Base-by-base conservation (phyloP, 1,139 yeast genomes). In the Zygosaccharomyces pseudobailii region DNA sequence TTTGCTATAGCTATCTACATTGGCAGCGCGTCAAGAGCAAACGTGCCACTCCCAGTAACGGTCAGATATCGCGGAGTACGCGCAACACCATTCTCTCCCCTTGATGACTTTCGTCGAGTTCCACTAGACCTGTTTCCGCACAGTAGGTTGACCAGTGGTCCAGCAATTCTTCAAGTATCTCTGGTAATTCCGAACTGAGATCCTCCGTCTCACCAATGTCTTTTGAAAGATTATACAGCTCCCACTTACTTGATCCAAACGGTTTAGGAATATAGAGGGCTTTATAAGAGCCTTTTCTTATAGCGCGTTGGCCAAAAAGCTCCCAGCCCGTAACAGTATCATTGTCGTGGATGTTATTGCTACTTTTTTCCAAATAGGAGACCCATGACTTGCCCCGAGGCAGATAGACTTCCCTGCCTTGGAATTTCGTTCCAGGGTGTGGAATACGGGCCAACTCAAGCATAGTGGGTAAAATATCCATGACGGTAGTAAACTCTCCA, bases 311-410 rank as follows among this genome's bases (percentile, higher is more conserved):
- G 1, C 78, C 79, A 56, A 77, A 76, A 21, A 78, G 59, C 53
- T 78, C 82, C 82, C 82, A 78, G 0, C 82, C 82, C n/a, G 75
- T 72, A 5, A 75, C 76, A 0, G 72, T 69, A 10, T 75, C 73
- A 22, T 73, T 75, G 39, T 65, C 66, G 55, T 75, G 79, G 36
- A 74, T 69, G 13, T 55, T 51, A 3, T 58, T 61, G 1, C 58
- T n/a, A 13, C 60, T 45, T 3, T 66, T 68, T 1, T 42, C 35
- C 25, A 75, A 55, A 48, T 66, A 71, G 0, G 57, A 48, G 2
- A 62, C 58, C 75, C 77, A 71, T 0, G 78, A 70, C 43, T 62
- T 61, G 2, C 80, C 80, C 53, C 68, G 67, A 20, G 74, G 74
- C 6, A 45, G 50, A 8, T 66, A 73, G 21, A 75, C 74, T 17